Percentiles rank a stretch among this genome's conserved stretches.
Conservation (phyloP, 371 early-diverging fungal species). For the Mucor lusitanicus region DNA sequence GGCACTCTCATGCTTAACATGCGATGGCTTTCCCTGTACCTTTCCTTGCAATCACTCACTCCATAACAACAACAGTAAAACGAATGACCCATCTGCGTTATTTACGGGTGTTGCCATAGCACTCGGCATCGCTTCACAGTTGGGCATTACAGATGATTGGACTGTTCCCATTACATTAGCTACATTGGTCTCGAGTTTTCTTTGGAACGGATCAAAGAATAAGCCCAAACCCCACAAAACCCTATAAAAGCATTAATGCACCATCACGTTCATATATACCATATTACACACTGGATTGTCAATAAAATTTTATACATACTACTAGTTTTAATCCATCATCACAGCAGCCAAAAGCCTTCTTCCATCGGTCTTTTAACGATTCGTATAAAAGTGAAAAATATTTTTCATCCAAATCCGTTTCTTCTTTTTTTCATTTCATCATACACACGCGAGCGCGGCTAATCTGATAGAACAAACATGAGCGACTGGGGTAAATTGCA, state of each 20-base stretch:
- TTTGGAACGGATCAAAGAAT: slow-evolving; percentile 37
- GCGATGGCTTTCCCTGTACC: slow-evolving; percentile 23
- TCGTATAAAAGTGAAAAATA: too few species aligned
- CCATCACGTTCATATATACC: not conserved
- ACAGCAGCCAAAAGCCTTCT: not conserved
- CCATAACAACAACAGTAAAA: slow-evolving; percentile 21
- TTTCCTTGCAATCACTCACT: slow-evolving; percentile 23
- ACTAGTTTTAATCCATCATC: not conserved
- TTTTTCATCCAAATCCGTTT: not conserved
- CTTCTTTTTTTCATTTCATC: not conserved
- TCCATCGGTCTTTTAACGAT: not conserved
- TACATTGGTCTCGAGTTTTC: slow-evolving; percentile 41
- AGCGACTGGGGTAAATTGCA: slow-evolving; percentile 69
- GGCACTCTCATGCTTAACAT: slow-evolving; percentile 15
- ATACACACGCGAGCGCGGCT: not conserved
- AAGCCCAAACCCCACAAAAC: not conserved
- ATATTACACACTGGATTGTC: not conserved
- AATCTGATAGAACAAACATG: slow-evolving; percentile 33
- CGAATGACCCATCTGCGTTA: slow-evolving; percentile 39
- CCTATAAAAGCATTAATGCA: not conserved
- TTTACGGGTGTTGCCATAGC: slow-evolving; percentile 39
- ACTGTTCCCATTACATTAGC: slow-evolving; percentile 50
- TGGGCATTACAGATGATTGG: slow-evolving; percentile 55
- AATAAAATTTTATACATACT: not conserved
- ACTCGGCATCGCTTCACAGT: slow-evolving; percentile 36